These are phyloP conservation scores for Fomitopsis schrenkii DNA, from an alignment of 1,284 basidiomycete species.

Conservation along the genomic window DNA sequence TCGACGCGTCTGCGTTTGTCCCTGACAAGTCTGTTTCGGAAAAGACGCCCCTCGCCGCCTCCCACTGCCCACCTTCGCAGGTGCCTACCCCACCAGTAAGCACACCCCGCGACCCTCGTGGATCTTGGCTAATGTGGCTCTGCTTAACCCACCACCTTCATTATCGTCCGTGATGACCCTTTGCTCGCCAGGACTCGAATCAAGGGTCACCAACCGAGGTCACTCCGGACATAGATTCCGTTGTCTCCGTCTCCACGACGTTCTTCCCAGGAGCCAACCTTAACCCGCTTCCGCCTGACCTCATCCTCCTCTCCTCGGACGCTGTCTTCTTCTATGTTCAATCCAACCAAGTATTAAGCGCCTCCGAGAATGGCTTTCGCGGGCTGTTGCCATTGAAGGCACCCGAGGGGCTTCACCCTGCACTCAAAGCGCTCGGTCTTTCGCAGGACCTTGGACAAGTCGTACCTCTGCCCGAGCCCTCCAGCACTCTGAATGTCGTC, in stretches of 20 bases:
- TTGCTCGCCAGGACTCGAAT: constrained; percentile 23
- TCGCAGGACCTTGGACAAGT: constrained; percentile 27
- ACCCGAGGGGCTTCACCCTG: not conserved
- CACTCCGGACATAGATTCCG: constrained; percentile 29
- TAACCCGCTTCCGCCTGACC: constrained; percentile 49
- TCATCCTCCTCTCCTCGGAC: constrained; percentile 65
- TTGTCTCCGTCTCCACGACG: constrained; percentile 75
- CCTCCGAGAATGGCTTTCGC: constrained; percentile 36
- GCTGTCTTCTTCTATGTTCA: constrained; percentile 62
- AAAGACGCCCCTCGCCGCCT: constrained; percentile 16
- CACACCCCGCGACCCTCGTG: not conserved
- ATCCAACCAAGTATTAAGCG: constrained; percentile 28
- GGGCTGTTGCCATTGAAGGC: constrained; percentile 25
- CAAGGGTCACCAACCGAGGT: constrained; percentile 32
- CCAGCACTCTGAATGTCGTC: constrained; percentile 33
- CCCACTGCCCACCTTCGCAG: constrained; percentile 32
- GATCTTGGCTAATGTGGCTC: not conserved
- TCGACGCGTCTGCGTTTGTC: constrained; percentile 34
- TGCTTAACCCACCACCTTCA: not conserved
- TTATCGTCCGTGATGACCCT: not conserved
- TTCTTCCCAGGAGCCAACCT: constrained; percentile 68
- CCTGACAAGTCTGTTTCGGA: constrained; percentile 33
- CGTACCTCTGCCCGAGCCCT: constrained; percentile 28
- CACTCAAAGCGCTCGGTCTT: constrained; percentile 6
- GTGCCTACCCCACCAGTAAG: constrained; percentile 67